Evolutionary conservation across 352 stramenopile species (phyloP), one percentile per base, ranked within the genome.

Genomic region (Saprolegnia parasitica): DNA sequence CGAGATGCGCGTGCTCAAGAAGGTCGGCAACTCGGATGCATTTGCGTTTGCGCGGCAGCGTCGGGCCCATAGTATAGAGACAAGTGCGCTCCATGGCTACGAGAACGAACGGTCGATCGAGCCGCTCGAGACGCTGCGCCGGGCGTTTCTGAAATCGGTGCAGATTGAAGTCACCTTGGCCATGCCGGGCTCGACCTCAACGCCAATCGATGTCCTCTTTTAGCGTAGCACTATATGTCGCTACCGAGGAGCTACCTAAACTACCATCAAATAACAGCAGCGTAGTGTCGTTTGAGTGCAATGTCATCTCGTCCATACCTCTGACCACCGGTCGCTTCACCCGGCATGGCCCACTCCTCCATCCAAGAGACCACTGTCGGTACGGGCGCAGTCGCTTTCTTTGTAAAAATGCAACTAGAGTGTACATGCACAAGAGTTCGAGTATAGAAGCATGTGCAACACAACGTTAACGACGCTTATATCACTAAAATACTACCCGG

Each of bases 1-100:
- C 54, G 82, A 90, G 70, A 90, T 92, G 84, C 84, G 84, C 20
- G 84, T 91, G 63, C 77, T 92, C 56, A 92, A 93, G 74, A 93
- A 93, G 72, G 72, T 93, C 8, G 89, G 78, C 78, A 93, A 91
- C 63, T 93, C 81, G 73, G 88, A 89, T 71, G 79, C 84, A 67
- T 93, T 89, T 55, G 80, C 85, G 72, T 46, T 46, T 46, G 39
- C 39, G 39, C 39, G 39, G 8, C 39, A 46, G 15, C 39, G 39
- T n/a, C 39, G 15, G 39, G 8, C 8, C 39, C 39, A 46, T 15
- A 8, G 39, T 15, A 8, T 8, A 46, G 39, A 46, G 8, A 8
- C 8, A 46, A 15, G 8, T 16, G 39, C 39, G 8, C 8, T 46
- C 39, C 8, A 46, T 46, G 39, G 39, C 32, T 82, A 89, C 49